phyloP scores from a whole-genome alignment of 345 rosid genomes.

The Crucihimalaya himalaica region DNA sequence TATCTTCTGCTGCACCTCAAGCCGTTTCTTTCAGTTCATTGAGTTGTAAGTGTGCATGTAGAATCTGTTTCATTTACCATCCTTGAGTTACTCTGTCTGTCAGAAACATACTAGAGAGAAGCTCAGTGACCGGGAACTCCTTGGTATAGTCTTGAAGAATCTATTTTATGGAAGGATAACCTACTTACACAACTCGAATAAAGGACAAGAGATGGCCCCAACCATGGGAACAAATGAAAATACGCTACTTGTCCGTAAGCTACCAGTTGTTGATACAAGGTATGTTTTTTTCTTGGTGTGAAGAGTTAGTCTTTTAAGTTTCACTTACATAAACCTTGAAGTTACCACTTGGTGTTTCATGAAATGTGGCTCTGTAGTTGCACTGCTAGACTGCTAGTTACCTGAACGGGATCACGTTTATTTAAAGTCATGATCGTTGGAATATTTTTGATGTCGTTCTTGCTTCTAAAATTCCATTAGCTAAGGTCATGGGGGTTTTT shows the following conservation, averaged over 20 bases:
- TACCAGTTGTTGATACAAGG: constrained; percentile 69
- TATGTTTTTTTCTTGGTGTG: constrained; percentile 34
- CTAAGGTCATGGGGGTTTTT: neutral
- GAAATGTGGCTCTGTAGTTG: constrained; percentile 8
- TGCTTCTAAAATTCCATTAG: neutral
- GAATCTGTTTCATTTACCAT: neutral
- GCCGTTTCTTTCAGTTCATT: neutral
- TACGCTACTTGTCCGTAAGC: constrained; percentile 85
- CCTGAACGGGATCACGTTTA: neutral
- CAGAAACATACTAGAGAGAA: constrained; percentile 70
- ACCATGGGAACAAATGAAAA: constrained; percentile 59
- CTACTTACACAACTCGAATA: constrained; percentile 60
- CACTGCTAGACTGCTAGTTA: constrained; percentile 16
- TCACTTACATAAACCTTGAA: constrained; percentile 1
- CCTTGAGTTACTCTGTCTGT: neutral
- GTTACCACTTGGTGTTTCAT: constrained; percentile 7
- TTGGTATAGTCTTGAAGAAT: constrained; percentile 61
- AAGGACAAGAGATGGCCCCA: constrained; percentile 77
- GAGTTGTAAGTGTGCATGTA: neutral
- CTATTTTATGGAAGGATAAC: constrained; percentile 81
- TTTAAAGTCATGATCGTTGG: neutral
- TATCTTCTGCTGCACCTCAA: neutral
- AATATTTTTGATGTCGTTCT: neutral
- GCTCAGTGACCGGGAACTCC: constrained; percentile 56
- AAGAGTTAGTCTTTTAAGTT: neutral